phyloP scores from a whole-genome alignment of 768 basidiomycete species.

The Kwoniella mangroviensis region DNA sequence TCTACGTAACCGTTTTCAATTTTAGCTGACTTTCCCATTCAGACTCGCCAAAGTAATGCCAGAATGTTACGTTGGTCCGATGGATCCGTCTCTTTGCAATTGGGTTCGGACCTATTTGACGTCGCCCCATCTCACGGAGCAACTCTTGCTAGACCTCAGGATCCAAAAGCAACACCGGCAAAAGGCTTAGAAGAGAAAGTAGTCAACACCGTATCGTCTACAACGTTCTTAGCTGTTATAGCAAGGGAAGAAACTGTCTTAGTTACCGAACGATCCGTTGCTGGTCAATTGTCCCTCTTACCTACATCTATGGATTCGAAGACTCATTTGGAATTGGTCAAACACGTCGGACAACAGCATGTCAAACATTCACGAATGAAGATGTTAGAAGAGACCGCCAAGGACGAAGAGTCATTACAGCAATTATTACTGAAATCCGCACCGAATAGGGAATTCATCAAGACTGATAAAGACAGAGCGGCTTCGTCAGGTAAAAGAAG shows the following conservation, averaged over 20 bases:
- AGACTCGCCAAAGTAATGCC: constrained; percentile 87
- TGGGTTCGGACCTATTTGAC: constrained; percentile 94
- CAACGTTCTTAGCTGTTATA: constrained; percentile 35
- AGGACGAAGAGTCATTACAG: constrained; percentile 30
- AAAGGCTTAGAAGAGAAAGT: constrained; percentile 6
- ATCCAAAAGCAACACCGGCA: constrained; percentile 21
- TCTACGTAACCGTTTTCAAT: neutral
- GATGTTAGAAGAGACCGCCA: constrained; percentile 36
- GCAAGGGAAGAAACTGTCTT: constrained; percentile 39
- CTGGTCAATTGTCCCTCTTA: constrained; percentile 48
- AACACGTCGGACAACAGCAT: constrained; percentile 50
- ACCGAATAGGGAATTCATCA: constrained; percentile 23
- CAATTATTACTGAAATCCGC: constrained; percentile 30
- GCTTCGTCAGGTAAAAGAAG: constrained; percentile 4
- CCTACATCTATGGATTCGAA: constrained; percentile 49
- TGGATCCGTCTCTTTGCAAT: constrained; percentile 82
- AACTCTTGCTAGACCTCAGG: constrained; percentile 25
- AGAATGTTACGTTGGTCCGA: constrained; percentile 95
- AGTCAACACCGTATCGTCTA: constrained; percentile 19
- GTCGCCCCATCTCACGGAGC: constrained; percentile 59
- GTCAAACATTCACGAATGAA: constrained; percentile 50
- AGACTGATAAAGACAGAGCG: constrained; percentile 12
- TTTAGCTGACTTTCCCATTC: constrained; percentile 7
- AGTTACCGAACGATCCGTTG: constrained; percentile 48
- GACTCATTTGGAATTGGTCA: constrained; percentile 48